phyloP scores from a whole-genome alignment of 129 eudicot species.

The Erigeron canadensis region DNA sequence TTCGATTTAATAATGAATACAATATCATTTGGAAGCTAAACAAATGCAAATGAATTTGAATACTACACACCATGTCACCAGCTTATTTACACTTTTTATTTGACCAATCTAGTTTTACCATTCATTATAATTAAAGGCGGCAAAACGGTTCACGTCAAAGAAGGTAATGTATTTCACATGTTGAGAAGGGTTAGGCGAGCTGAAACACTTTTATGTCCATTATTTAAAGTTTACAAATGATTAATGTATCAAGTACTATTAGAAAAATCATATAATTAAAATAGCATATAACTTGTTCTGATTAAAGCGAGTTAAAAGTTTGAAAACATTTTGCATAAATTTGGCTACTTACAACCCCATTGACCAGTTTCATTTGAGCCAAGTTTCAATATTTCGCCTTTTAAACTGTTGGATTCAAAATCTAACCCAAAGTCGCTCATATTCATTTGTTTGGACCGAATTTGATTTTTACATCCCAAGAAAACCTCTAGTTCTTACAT shows the following conservation, averaged over 20 bases:
- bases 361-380: neutral
- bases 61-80: neutral
- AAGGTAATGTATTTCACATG: neutral
- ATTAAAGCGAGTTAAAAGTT: neutral
- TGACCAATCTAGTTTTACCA: neutral
- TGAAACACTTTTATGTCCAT: neutral
- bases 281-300: neutral
- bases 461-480: neutral
- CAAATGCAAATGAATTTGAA: neutral
- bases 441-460: neutral
- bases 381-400: neutral
- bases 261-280: neutral
- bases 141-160: neutral
- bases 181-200: neutral
- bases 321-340: neutral
- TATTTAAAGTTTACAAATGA: neutral
- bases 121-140: neutral
- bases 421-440: neutral
- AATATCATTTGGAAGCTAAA: slow-evolving; percentile 3
- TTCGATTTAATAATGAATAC: neutral
- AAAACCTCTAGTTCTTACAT: too few species aligned
- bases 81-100: neutral
- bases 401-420: neutral
- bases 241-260: neutral
- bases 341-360: neutral